Percentiles rank a stretch among this genome's conserved stretches.
Evolutionary conservation across 495 filamentous ascomycete species (phyloP).

Genomic region (Xylaria acuta): DNA sequence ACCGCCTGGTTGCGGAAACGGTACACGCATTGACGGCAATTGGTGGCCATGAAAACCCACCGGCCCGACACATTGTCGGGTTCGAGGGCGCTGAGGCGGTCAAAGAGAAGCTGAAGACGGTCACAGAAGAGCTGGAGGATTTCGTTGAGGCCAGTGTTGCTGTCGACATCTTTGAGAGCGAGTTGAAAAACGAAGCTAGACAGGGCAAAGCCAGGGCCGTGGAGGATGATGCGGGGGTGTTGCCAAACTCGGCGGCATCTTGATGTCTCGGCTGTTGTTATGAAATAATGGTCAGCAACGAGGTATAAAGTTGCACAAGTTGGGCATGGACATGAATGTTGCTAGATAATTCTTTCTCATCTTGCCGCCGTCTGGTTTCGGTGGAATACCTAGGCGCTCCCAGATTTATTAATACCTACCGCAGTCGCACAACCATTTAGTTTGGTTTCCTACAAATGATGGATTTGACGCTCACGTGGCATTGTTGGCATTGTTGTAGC

Average conservation of each 20-base stretch:
- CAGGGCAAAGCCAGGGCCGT: constrained; percentile 40
- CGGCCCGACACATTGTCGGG: constrained; percentile 91
- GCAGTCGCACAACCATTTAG: background rate
- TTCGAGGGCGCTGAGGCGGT: constrained; percentile 87
- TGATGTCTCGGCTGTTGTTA: constrained; percentile 1
- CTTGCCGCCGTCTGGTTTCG: background rate
- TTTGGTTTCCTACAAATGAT: background rate
- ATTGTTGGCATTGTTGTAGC: background rate
- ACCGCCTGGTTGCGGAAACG: constrained; percentile 82
- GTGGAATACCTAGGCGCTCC: background rate
- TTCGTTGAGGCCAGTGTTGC: constrained; percentile 89
- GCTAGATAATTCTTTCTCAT: background rate
- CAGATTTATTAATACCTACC: background rate
- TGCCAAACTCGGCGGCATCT: background rate
- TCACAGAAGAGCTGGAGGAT: constrained; percentile 94
- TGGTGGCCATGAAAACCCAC: constrained; percentile 93
- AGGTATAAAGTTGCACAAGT: background rate
- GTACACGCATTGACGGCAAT: constrained; percentile 90
- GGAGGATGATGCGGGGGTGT: constrained; percentile 9
- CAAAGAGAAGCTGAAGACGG: constrained; percentile 95
- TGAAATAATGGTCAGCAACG: background rate
- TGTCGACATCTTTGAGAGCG: constrained; percentile 73
- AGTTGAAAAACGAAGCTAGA: constrained; percentile 54
- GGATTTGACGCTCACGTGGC: background rate
- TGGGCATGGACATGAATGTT: background rate